Percentiles rank a stretch among this genome's conserved stretches.
These are phyloP conservation scores for Melampsora americana DNA, from an alignment of 1,284 basidiomycete genomes.

Conservation along the genomic window DNA sequence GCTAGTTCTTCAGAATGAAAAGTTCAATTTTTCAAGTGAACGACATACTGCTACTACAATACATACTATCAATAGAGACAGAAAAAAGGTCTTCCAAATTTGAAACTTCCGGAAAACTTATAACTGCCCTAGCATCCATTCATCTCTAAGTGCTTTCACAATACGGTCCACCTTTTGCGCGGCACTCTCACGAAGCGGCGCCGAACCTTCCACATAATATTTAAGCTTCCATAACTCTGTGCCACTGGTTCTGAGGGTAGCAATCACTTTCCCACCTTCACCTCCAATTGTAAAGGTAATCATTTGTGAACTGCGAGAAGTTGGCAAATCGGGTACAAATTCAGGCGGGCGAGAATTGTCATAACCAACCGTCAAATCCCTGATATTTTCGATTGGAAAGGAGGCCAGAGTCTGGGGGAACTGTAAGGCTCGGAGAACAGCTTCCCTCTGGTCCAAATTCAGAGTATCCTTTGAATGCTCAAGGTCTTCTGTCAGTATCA, in stretches of 20 bases:
- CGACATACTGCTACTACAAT: too few relatives aligned
- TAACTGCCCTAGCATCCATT: conserved; percentile 24
- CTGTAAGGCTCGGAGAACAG: not conserved
- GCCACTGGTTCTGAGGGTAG: conserved; percentile 67
- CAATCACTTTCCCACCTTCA: conserved; percentile 62
- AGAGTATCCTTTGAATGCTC: conserved; percentile 7
- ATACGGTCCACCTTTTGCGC: conserved; percentile 19
- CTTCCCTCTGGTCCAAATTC: not conserved
- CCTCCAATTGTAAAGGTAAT: conserved; percentile 66
- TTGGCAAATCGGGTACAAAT: conserved; percentile 64
- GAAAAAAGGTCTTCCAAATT: too few relatives aligned
- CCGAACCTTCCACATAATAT: conserved; percentile 32
- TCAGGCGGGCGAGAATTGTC: conserved; percentile 64
- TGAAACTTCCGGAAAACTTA: not conserved
- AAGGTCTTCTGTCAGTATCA: conserved; percentile 5
- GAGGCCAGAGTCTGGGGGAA: conserved; percentile 63
- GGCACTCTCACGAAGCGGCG: not conserved
- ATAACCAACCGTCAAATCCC: conserved; percentile 66
- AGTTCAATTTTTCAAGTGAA: too few relatives aligned
- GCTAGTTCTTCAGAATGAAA: too few relatives aligned
- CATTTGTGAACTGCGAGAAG: conserved; percentile 73
- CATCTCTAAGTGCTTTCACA: conserved; percentile 22
- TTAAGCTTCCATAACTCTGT: conserved; percentile 60
- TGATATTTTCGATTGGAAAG: conserved; percentile 62
- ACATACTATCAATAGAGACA: too few relatives aligned